phyloP scores from a whole-genome alignment of 208 protist species.

The Leishmania gerbilli region DNA sequence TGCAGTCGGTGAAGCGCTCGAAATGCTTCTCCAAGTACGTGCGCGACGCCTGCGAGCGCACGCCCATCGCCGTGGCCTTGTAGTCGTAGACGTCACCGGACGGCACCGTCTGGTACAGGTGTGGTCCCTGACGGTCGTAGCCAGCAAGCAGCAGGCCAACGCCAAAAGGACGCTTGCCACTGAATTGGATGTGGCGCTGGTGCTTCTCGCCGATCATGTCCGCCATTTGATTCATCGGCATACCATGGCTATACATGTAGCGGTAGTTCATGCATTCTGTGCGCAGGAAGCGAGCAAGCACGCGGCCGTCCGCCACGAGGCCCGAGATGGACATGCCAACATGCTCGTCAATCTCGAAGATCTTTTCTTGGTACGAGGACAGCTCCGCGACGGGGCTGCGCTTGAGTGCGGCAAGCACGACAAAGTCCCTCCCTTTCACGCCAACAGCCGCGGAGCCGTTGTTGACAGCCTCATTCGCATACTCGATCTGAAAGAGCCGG shows the following conservation, averaged over 20 bases:
- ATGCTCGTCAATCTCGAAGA: conserved; percentile 98
- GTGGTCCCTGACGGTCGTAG: conserved; percentile 92
- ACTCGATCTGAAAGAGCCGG: conserved; percentile 98
- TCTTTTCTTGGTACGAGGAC: conserved; percentile 98
- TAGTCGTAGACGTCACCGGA: conserved; percentile 98
- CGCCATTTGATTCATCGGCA: conserved; percentile 79
- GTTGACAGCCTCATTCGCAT: conserved; percentile 99
- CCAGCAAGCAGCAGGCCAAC: conserved; percentile 99
- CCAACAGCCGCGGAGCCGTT: conserved; percentile 98
- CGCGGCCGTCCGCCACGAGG: conserved; percentile 97
- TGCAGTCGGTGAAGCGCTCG: conserved; percentile 86
- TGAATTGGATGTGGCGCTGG: conserved; percentile 97
- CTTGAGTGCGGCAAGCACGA: conserved; percentile 96
- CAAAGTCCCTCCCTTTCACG: conserved; percentile 95
- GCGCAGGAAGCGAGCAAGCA: conserved; percentile 95
- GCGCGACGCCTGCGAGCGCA: conserved; percentile 97
- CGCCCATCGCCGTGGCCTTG: conserved; percentile 98
- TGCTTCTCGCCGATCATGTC: conserved; percentile 93
- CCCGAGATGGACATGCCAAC: conserved; percentile 98
- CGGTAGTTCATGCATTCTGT: conserved; percentile 98
- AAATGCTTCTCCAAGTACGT: conserved; percentile 99
- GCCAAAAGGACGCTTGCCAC: conserved; percentile 97
- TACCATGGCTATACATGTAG: conserved; percentile 87
- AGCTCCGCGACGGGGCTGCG: conserved; percentile 93
- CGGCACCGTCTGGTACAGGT: conserved; percentile 96